These are phyloP conservation scores for Tetrapisispora phaffii DNA, from an alignment of 805 yeast genomes.

Conservation along the genomic window DNA sequence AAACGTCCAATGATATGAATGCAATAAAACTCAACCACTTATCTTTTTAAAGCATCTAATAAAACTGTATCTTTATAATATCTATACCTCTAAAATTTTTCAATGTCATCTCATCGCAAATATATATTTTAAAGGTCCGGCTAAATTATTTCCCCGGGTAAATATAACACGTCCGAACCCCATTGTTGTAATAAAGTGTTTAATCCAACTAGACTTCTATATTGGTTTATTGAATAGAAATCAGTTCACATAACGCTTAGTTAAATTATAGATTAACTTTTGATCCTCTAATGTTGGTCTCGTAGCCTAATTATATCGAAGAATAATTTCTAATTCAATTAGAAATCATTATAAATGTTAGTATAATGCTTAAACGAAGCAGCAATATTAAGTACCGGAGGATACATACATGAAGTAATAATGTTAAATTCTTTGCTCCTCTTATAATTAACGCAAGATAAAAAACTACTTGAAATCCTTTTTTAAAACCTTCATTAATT, in stretches of 20 bases:
- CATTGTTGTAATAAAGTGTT: not conserved
- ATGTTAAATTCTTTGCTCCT: slow-evolving; percentile 23
- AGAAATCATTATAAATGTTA: not conserved
- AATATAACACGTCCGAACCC: not conserved
- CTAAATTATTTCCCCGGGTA: not conserved
- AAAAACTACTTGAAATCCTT: slow-evolving; percentile 54
- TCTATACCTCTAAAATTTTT: not conserved
- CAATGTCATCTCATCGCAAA: not conserved
- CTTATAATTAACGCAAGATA: slow-evolving; percentile 52
- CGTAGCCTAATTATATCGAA: slow-evolving; percentile 8
- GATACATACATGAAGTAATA: slow-evolving; percentile 27
- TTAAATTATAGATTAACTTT: slow-evolving; percentile 15
- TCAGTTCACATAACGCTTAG: slow-evolving; percentile 9
- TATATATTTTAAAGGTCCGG: not conserved
- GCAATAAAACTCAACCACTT: too few species aligned
- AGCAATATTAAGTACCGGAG: not conserved
- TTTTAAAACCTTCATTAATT: slow-evolving; percentile 62
- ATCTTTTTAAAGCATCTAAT: not conserved
- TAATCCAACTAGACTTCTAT: not conserved
- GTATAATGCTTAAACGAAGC: not conserved
- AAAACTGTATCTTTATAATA: not conserved
- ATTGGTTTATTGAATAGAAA: too few species aligned
- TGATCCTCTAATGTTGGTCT: slow-evolving; percentile 19
- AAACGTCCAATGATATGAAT: too few species aligned
- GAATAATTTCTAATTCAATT: not conserved